Evolutionary conservation across 2,329 filamentous ascomycete genomes (phyloP).

Genomic region (Epichloe coenophiala): DNA sequence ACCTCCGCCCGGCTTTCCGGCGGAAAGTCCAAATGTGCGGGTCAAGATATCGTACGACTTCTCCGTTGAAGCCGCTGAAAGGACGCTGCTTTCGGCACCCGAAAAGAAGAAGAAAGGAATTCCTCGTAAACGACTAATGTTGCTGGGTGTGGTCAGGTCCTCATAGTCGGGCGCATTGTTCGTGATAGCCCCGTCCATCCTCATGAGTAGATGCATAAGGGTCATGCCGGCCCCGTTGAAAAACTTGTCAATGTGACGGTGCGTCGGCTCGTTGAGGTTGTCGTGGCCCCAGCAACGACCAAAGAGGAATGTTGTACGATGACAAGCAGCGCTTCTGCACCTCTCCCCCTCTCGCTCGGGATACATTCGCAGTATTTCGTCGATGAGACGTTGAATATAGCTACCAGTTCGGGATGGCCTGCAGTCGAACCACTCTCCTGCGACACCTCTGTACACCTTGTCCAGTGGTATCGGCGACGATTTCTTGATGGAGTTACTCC

Average conservation of each 20-base stretch:
- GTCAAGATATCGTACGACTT: constrained; percentile 38
- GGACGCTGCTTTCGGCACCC: constrained; percentile 42
- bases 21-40: constrained; percentile 31
- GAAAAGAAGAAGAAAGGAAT: constrained; percentile 44
- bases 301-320: constrained; percentile 45
- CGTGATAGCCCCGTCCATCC: constrained; percentile 37
- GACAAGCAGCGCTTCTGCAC: constrained; percentile 48
- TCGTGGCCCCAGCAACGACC: constrained; percentile 48
- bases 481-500: constrained; percentile 43
- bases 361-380: constrained; percentile 44
- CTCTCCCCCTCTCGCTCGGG: constrained; percentile 41
- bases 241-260: constrained; percentile 46
- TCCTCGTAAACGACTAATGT: constrained; percentile 34
- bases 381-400: constrained; percentile 34
- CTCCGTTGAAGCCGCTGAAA: constrained; percentile 39
- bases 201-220: constrained; percentile 41
- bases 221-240: constrained; percentile 51
- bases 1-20: constrained; percentile 14
- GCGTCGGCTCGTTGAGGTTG: constrained; percentile 53
- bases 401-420: constrained; percentile 28
- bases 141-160: constrained; percentile 33
- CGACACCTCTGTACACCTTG: constrained; percentile 30
- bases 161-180: constrained; percentile 34
- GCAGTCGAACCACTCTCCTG: constrained; percentile 43
- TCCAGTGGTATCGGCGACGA: constrained; percentile 35